Percentiles rank a stretch among this genome's conserved stretches.
Conservation (phyloP, 441 rosid species). For the Croton laevigatus region DNA sequence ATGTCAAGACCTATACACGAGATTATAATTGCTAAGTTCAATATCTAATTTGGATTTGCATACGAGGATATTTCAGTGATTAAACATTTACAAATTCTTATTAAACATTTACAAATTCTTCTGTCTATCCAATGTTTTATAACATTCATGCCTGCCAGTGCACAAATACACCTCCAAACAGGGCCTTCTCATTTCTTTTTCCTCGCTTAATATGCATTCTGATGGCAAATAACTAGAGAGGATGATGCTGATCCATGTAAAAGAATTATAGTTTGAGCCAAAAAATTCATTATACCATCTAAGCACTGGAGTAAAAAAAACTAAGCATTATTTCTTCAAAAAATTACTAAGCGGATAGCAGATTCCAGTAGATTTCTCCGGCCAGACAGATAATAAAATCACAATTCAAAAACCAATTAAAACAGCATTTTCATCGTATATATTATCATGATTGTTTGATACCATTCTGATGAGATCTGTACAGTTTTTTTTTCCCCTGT, state of each 20-base stretch:
- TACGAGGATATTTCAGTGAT: neutral
- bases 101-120: neutral
- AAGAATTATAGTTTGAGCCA: neutral
- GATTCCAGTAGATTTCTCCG: neutral
- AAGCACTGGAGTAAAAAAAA: neutral
- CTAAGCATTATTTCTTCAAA: neutral
- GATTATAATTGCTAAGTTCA: neutral
- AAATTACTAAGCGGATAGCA: neutral
- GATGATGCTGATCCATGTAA: neutral
- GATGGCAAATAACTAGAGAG: neutral
- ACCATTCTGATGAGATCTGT: neutral
- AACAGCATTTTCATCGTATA: neutral
- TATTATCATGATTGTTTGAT: neutral
- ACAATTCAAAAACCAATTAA: neutral
- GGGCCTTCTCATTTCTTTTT: neutral
- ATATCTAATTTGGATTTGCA: neutral
- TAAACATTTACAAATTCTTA: neutral
- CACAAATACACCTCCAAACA: neutral
- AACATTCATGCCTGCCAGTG: neutral
- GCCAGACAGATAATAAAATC: neutral
- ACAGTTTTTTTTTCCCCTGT: neutral
- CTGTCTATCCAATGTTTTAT: neutral
- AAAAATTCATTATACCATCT: neutral
- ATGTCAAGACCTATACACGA: too few species aligned
- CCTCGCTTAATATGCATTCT: neutral